phyloP scores from a whole-genome alignment of 257 asterid species.

The Solanum arcanum region DNA sequence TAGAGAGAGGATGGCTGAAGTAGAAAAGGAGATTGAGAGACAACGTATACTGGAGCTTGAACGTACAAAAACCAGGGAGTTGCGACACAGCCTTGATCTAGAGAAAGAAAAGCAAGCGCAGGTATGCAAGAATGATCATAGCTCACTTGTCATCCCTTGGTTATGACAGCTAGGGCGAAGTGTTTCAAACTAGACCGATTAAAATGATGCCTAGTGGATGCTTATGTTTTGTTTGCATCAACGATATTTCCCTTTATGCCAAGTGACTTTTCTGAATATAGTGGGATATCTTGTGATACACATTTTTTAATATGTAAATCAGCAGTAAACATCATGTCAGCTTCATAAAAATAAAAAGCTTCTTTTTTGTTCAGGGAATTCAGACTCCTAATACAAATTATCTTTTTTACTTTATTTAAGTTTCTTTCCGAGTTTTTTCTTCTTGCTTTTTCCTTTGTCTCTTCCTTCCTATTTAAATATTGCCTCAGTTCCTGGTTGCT shows the following conservation, averaged over 20 bases:
- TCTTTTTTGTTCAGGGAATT: neutral
- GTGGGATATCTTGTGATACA: neutral
- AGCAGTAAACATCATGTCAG: neutral
- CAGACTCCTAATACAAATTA: neutral
- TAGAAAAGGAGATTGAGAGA: constrained; percentile 86
- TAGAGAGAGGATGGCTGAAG: constrained; percentile 75
- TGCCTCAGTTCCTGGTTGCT: neutral
- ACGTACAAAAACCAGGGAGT: constrained; percentile 83
- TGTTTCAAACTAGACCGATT: neutral
- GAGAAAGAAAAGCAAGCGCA: constrained; percentile 95
- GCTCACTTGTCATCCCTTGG: neutral
- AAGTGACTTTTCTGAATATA: neutral
- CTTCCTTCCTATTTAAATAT: neutral
- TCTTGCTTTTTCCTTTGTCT: neutral
- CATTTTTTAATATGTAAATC: neutral
- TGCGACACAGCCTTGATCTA: constrained; percentile 82
- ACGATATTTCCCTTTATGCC: neutral
- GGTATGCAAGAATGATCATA: constrained; percentile 30
- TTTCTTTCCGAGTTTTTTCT: neutral
- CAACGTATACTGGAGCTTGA: constrained; percentile 75
- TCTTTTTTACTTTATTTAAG: neutral
- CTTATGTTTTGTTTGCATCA: neutral
- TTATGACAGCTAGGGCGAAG: neutral
- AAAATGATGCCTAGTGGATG: neutral
- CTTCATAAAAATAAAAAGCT: neutral